Percentiles rank a stretch among this genome's conserved stretches.
phyloP scores from a whole-genome alignment of 345 rosid genomes.

The Camelina sativa region DNA sequence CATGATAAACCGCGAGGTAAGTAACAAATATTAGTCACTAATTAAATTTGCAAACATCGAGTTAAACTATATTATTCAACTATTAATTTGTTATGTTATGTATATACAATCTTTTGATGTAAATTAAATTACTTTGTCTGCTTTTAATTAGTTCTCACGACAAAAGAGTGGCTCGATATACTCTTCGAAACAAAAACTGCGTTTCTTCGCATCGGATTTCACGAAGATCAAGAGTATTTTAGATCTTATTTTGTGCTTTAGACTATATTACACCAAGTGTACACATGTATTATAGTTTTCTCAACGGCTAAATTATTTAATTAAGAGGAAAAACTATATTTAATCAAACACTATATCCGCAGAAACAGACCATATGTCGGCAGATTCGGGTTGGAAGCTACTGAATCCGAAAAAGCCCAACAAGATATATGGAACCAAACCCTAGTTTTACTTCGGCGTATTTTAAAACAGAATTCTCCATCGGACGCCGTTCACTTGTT shows the following conservation, averaged over 20 bases:
- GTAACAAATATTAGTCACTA: background rate
- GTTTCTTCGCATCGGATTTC: slow-evolving; percentile 30
- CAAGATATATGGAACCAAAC: background rate
- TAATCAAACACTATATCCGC: slow-evolving; percentile 7
- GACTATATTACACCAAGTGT: slow-evolving; percentile 20
- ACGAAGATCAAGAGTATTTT: slow-evolving; percentile 40
- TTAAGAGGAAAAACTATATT: background rate
- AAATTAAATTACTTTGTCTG: background rate
- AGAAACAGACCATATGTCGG: slow-evolving; percentile 28
- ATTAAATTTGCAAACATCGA: slow-evolving; percentile 3
- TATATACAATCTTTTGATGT: slow-evolving; percentile 9
- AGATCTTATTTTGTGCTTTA: slow-evolving; percentile 33
- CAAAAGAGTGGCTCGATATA: slow-evolving; percentile 31
- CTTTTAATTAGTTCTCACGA: slow-evolving; percentile 25
- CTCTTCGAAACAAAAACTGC: slow-evolving; percentile 18
- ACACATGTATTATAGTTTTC: slow-evolving; percentile 11
- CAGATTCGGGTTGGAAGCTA: slow-evolving; percentile 13
- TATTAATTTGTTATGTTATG: background rate
- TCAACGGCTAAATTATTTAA: background rate
- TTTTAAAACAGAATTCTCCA: slow-evolving; percentile 9
- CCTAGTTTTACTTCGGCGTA: slow-evolving; percentile 15
- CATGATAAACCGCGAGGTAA: slow-evolving; percentile 28
- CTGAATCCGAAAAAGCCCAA: slow-evolving; percentile 33
- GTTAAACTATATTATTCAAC: slow-evolving; percentile 4
- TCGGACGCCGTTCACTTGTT: slow-evolving; percentile 18